Percentiles rank a stretch among this genome's conserved stretches.
phyloP scores from a whole-genome alignment of 352 stramenopile genomes.

The Elongisporangium anandrum region DNA sequence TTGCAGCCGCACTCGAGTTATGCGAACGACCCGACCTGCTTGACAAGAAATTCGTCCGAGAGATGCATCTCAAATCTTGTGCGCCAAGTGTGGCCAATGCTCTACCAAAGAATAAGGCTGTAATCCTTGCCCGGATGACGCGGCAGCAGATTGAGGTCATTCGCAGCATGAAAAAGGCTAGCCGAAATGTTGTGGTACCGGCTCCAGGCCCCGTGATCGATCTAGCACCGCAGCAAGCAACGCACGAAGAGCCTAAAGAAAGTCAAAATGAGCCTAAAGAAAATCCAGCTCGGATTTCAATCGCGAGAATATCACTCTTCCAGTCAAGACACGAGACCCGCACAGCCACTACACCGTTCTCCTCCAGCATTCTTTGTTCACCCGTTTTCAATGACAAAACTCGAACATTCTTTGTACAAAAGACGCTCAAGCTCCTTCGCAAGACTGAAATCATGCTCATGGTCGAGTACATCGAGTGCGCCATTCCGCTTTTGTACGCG shows the following conservation, averaged over 20 bases:
- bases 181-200: background rate
- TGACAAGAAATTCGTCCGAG: too few relatives aligned
- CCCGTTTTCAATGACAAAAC: background rate
- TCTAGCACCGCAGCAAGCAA: background rate
- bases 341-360: background rate
- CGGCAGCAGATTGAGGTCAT: too few relatives aligned
- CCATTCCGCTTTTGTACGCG: conserved; percentile 5
- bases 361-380: background rate
- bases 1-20: too few relatives aligned
- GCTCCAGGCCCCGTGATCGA: background rate
- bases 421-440: conserved; percentile 1
- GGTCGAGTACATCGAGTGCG: conserved; percentile 7
- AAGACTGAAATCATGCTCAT: conserved; percentile 4
- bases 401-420: background rate
- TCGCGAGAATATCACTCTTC: background rate
- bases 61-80: too few relatives aligned
- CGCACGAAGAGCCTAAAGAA: background rate
- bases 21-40: background rate
- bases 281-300: background rate
- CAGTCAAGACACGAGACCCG: background rate
- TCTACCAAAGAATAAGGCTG: too few relatives aligned
- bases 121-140: too few relatives aligned
- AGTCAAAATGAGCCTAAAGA: too few relatives aligned
- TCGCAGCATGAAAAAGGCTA: too few relatives aligned
- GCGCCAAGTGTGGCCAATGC: too few relatives aligned